Percentiles rank a stretch among this genome's conserved stretches.
Conservation (phyloP, 352 stramenopile genomes). For the Pythium sukuiense region DNA sequence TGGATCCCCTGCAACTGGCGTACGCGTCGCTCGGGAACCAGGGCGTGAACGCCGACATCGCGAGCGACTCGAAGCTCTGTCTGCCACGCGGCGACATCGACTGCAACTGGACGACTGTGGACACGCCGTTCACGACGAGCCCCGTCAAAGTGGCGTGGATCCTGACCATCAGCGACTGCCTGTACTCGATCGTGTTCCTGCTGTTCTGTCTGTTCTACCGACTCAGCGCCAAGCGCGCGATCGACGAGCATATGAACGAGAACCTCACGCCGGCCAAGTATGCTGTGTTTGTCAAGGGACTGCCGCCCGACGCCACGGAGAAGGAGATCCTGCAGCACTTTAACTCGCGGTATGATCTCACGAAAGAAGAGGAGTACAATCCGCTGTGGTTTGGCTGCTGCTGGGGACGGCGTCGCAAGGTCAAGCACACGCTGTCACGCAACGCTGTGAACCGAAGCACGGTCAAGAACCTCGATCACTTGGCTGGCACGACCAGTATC, state of each 20-base stretch:
- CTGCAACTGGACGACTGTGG: constrained; percentile 63
- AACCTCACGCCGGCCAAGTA: constrained; percentile 84
- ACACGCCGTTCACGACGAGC: constrained; percentile 66
- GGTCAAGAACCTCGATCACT: constrained; percentile 69
- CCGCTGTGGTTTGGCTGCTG: constrained; percentile 67
- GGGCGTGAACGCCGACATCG: constrained; percentile 61
- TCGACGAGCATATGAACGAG: constrained; percentile 69
- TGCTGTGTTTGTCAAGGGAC: constrained; percentile 67
- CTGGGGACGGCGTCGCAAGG: constrained; percentile 50
- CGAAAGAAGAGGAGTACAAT: constrained; percentile 57
- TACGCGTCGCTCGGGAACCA: constrained; percentile 81
- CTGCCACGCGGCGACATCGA: constrained; percentile 60
- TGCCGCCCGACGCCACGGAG: constrained; percentile 65
- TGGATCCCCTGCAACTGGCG: constrained; percentile 66
- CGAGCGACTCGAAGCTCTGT: constrained; percentile 43
- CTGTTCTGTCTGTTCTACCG: constrained; percentile 65
- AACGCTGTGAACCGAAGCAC: constrained; percentile 42
- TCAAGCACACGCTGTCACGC: constrained; percentile 48
- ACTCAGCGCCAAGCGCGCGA: constrained; percentile 38
- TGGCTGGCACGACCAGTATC: constrained; percentile 38
- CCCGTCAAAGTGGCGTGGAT: constrained; percentile 70
- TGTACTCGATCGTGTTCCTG: constrained; percentile 72
- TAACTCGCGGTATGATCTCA: constrained; percentile 70
- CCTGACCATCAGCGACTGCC: constrained; percentile 56
- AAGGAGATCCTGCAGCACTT: constrained; percentile 78